Percentiles rank a stretch among this genome's conserved stretches.
Evolutionary conservation across 2,329 filamentous ascomycete species (phyloP).

Genomic region (Saccharata proteae): DNA sequence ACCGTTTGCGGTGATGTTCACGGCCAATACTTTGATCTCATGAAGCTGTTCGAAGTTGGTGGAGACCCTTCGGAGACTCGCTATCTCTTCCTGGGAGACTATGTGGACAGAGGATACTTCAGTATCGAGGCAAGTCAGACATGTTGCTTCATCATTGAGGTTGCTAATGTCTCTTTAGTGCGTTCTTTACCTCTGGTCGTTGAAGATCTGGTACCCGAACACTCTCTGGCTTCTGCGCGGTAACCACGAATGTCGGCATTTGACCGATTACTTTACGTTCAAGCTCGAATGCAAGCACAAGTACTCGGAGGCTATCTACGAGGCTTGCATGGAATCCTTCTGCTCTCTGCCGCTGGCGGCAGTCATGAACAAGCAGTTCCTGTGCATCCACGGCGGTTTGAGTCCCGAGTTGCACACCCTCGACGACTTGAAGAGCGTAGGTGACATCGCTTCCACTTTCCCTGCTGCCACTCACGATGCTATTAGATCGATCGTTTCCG

Average conservation of each 20-base stretch:
- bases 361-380: slow-evolving; percentile 99
- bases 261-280: slow-evolving; percentile 99
- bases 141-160: slow-evolving; percentile 5
- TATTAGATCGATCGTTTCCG: slow-evolving; percentile 94
- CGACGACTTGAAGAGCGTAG: slow-evolving; percentile 79
- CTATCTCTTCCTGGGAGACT: slow-evolving; percentile 95
- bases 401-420: slow-evolving; percentile 93
- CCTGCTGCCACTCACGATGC: too few species aligned
- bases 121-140: slow-evolving; percentile 66
- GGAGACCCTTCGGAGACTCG: slow-evolving; percentile 92
- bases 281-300: slow-evolving; percentile 99
- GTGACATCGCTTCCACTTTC: slow-evolving; percentile 21
- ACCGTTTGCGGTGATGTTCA: slow-evolving; percentile 98
- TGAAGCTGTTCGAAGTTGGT: slow-evolving; percentile 98
- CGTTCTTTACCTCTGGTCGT: slow-evolving; percentile 90
- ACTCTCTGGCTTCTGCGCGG: slow-evolving; percentile 93
- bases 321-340: slow-evolving; percentile 98
- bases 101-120: slow-evolving; percentile 96
- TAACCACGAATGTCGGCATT: slow-evolving; percentile 96
- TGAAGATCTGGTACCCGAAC: slow-evolving; percentile 99
- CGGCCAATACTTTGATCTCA: slow-evolving; percentile 97
- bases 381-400: slow-evolving; percentile 94
- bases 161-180: slow-evolving; percentile 43
- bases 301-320: slow-evolving; percentile 91
- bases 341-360: slow-evolving; percentile 86